phyloP scores from a whole-genome alignment of 176 grass and related monocot genomes.

The Oryza brachyantha region DNA sequence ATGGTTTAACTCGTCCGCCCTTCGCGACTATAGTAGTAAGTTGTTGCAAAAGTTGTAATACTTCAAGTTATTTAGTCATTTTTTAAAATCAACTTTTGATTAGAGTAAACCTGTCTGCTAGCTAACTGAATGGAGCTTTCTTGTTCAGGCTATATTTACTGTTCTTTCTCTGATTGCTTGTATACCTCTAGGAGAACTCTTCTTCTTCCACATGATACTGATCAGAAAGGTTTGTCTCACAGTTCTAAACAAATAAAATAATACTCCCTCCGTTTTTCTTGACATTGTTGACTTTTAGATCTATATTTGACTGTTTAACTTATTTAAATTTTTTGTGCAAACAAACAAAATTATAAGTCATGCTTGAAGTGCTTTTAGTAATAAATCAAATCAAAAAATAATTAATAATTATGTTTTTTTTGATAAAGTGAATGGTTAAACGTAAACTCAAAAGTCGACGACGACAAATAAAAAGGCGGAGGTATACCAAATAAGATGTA shows the following conservation, averaged over 20 bases:
- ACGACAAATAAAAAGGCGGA: no score
- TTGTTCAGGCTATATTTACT: constrained; percentile 72
- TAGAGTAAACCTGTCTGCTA: neutral
- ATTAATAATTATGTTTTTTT: no score
- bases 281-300: no score
- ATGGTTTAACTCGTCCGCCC: constrained; percentile 66
- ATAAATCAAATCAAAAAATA: no score
- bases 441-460: no score
- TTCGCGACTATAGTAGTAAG: constrained; percentile 88
- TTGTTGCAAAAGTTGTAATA: constrained; percentile 6
- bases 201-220: constrained; percentile 95
- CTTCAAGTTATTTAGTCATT: neutral
- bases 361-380: no score
- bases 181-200: constrained; percentile 75
- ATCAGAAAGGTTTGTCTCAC: constrained; percentile 72
- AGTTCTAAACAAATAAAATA: neutral
- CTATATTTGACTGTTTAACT: no score
- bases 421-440: no score
- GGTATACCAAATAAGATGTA: neutral
- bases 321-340: no score
- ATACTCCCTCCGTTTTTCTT: no score
- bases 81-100: neutral
- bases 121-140: constrained; percentile 6
- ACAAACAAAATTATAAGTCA: no score
- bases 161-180: constrained; percentile 70